Evolutionary conservation across 2,329 filamentous ascomycete genomes (phyloP).

Genomic region (Cladorrhinum sp.): DNA sequence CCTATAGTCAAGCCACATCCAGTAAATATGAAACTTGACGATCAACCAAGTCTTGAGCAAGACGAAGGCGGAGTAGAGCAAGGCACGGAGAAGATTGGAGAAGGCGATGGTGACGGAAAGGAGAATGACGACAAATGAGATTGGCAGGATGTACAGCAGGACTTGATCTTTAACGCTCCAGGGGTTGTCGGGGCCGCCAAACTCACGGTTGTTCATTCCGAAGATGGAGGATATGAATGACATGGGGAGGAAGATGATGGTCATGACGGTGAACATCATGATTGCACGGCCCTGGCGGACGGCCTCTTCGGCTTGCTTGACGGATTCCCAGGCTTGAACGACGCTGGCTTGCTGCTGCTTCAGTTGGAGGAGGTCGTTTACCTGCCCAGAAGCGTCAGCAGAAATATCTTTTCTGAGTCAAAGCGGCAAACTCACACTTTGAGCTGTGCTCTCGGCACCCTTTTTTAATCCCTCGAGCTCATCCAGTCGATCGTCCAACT

Average conservation of each 20-base stretch:
- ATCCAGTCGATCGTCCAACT: conserved; percentile 31
- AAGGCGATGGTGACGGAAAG: conserved; percentile 6
- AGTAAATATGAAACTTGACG: conserved; percentile 3
- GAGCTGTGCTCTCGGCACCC: conserved; percentile 33
- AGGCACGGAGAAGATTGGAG: conserved; percentile 7
- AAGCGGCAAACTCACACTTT: conserved; percentile 28
- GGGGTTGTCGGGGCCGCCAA: conserved; percentile 9
- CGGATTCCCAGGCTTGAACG: conserved; percentile 31
- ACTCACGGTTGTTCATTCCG: conserved; percentile 31
- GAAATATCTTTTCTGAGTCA: not conserved
- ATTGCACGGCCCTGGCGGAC: conserved; percentile 33
- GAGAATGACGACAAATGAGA: conserved; percentile 9
- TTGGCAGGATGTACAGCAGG: conserved; percentile 18
- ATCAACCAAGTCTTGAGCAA: not conserved
- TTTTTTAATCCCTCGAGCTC: conserved; percentile 34
- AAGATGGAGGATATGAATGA: conserved; percentile 32
- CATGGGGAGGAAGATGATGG: conserved; percentile 34
- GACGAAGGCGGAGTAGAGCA: not conserved
- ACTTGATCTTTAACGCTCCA: conserved; percentile 20
- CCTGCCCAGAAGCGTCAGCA: conserved; percentile 6
- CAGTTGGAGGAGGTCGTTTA: conserved; percentile 28
- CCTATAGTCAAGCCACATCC: conserved; percentile 1
- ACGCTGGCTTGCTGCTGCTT: conserved; percentile 36
- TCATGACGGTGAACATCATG: conserved; percentile 34
- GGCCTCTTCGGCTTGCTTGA: conserved; percentile 29